A percentile compares a stretch with the other conserved stretches of the same genome.
phyloP scores from a whole-genome alignment of 192 early-diverging fungal genomes.

The Irineochytrium annulatum region DNA sequence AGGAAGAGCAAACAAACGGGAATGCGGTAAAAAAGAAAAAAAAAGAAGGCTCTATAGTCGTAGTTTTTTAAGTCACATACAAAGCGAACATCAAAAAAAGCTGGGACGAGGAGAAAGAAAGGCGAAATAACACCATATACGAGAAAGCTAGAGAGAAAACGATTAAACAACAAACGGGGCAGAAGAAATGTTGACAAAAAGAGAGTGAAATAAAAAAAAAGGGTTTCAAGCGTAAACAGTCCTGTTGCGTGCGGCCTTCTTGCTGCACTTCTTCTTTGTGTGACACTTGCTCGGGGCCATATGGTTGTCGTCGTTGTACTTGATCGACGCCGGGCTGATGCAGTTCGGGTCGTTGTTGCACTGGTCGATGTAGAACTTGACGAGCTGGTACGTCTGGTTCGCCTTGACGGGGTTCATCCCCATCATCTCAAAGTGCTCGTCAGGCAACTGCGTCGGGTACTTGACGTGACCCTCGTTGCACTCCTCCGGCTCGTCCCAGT shows the following conservation, averaged over 20 bases:
- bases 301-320: background rate
- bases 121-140: too few relatives aligned
- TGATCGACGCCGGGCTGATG: background rate
- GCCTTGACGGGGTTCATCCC: background rate
- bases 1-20: background rate
- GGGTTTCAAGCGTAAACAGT: background rate
- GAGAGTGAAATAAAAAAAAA: background rate
- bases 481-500: background rate
- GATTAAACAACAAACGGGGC: background rate
- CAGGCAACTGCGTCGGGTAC: background rate
- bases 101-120: too few relatives aligned
- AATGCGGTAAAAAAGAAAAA: background rate
- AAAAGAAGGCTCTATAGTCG: too few relatives aligned
- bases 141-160: background rate
- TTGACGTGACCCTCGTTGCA: background rate
- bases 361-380: background rate
- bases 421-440: background rate
- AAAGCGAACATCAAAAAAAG: too few relatives aligned
- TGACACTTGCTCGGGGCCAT: background rate
- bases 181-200: background rate
- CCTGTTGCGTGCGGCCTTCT: background rate
- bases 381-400: background rate
- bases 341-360: slow-evolving; percentile 2
- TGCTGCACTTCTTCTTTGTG: background rate
- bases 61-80: too few relatives aligned